Percentiles rank a stretch among this genome's conserved stretches.
Conservation (phyloP, 371 early-diverging fungal genomes). For the Apophysomyces ossiformis region DNA sequence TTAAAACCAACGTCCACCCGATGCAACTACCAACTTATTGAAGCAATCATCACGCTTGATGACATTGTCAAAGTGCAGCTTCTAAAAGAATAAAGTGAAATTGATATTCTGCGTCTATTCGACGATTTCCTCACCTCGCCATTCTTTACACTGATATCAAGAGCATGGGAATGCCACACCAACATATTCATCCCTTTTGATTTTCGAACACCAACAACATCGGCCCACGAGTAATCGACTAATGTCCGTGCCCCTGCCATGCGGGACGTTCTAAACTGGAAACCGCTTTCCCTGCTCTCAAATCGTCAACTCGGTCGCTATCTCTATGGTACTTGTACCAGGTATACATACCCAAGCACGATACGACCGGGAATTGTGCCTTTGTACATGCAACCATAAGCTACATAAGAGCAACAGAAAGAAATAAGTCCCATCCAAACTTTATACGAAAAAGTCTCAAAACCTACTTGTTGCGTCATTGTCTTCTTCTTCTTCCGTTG, state of each 20-base stretch:
- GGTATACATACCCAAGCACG: slow-evolving; percentile 5
- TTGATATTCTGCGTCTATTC: neutral
- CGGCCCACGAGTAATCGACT: slow-evolving; percentile 36
- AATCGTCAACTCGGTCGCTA: neutral
- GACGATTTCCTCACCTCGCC: slow-evolving; percentile 22
- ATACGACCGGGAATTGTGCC: slow-evolving; percentile 44
- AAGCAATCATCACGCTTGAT: slow-evolving; percentile 48
- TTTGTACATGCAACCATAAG: slow-evolving; percentile 39
- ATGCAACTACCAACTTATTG: slow-evolving; percentile 37
- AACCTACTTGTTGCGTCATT: slow-evolving; percentile 18
- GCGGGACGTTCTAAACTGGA: slow-evolving; percentile 45
- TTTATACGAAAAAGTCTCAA: neutral
- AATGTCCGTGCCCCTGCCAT: slow-evolving; percentile 40
- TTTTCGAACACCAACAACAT: slow-evolving; percentile 43
- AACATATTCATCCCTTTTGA: slow-evolving; percentile 41
- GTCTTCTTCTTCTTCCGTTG: slow-evolving; percentile 11
- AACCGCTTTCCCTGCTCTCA: slow-evolving; percentile 9
- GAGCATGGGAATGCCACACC: slow-evolving; percentile 43
- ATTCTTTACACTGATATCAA: slow-evolving; percentile 33
- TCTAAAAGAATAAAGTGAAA: slow-evolving; percentile 9
- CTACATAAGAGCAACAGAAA: slow-evolving; percentile 13
- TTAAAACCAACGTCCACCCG: slow-evolving; percentile 24
- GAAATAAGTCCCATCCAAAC: neutral
- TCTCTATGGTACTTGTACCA: neutral
- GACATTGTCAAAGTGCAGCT: slow-evolving; percentile 44